Percentiles rank a stretch among this genome's conserved stretches.
phyloP scores from a whole-genome alignment of 306 rosid genomes.

The Cicer pinnatifidum region DNA sequence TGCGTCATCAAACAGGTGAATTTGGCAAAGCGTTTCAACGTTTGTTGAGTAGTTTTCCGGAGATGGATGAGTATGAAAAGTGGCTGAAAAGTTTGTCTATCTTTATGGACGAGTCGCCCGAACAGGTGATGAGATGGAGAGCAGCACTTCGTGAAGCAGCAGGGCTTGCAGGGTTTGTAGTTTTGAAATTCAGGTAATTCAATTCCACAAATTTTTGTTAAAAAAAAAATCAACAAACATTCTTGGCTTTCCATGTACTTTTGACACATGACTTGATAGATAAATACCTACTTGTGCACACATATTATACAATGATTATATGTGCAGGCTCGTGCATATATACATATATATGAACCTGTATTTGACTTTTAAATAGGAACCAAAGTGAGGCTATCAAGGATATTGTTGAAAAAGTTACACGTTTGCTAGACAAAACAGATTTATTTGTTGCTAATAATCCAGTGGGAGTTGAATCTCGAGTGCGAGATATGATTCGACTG shows the following conservation, averaged over 20 bases:
- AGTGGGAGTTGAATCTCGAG: slow-evolving; percentile 13
- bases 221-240: too few species aligned
- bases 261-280: too few species aligned
- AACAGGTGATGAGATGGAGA: too few species aligned
- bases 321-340: too few species aligned
- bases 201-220: too few species aligned
- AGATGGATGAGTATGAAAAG: not conserved
- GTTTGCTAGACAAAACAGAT: not conserved
- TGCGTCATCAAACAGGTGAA: not conserved
- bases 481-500: not conserved
- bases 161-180: not conserved
- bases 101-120: too few species aligned
- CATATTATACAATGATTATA: not conserved
- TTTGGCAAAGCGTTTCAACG: slow-evolving; percentile 4
- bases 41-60: not conserved
- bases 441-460: not conserved
- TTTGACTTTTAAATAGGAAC: not conserved
- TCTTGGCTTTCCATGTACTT: too few species aligned
- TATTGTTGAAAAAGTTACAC: not conserved
- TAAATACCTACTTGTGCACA: not conserved
- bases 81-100: too few species aligned
- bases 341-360: too few species aligned
- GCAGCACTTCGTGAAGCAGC: too few species aligned
- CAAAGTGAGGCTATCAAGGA: not conserved
- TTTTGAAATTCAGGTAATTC: not conserved